phyloP scores from a whole-genome alignment of 1,284 basidiomycete species.

The Rhodotorula sp. region DNA sequence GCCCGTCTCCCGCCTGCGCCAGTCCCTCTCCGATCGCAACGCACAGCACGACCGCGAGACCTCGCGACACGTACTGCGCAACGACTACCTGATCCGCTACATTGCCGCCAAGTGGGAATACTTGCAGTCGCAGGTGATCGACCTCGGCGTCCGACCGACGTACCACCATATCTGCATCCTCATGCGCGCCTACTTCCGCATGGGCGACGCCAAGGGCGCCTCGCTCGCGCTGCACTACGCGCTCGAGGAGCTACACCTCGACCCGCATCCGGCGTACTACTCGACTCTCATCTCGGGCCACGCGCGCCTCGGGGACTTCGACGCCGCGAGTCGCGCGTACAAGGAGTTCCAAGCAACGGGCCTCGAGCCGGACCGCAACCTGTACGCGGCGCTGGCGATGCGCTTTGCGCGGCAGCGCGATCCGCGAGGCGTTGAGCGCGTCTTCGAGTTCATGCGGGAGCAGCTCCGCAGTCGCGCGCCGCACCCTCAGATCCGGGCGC shows the following conservation, averaged over 20 bases:
- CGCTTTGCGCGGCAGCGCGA: constrained; percentile 14
- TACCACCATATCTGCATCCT: constrained; percentile 38
- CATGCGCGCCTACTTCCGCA: constrained; percentile 38
- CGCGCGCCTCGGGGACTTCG: constrained; percentile 15
- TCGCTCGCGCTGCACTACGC: constrained; percentile 33
- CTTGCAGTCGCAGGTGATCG: constrained; percentile 40
- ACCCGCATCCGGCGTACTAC: constrained; percentile 38
- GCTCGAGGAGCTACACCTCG: constrained; percentile 28
- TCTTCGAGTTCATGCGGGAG: constrained; percentile 19
- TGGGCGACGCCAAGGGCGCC: constrained; percentile 40
- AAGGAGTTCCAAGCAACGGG: constrained; percentile 24
- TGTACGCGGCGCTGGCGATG: constrained; percentile 38
- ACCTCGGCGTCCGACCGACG: constrained; percentile 37
- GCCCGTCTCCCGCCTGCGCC: constrained; percentile 11
- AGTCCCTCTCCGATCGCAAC: constrained; percentile 18
- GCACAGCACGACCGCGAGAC: constrained; percentile 7
- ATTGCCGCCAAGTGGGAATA: constrained; percentile 41
- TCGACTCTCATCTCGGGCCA: constrained; percentile 39
- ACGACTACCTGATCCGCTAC: constrained; percentile 30
- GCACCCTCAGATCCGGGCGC: constrained; percentile 15
- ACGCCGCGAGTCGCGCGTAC: constrained; percentile 15
- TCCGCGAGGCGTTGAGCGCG: constrained; percentile 17
- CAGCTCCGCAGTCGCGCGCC: not conserved
- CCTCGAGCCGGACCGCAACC: constrained; percentile 36
- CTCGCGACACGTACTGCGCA: constrained; percentile 29